These are phyloP conservation scores for Penicillium janthinellum DNA, from an alignment of 2,329 filamentous ascomycete species.

Conservation along the genomic window DNA sequence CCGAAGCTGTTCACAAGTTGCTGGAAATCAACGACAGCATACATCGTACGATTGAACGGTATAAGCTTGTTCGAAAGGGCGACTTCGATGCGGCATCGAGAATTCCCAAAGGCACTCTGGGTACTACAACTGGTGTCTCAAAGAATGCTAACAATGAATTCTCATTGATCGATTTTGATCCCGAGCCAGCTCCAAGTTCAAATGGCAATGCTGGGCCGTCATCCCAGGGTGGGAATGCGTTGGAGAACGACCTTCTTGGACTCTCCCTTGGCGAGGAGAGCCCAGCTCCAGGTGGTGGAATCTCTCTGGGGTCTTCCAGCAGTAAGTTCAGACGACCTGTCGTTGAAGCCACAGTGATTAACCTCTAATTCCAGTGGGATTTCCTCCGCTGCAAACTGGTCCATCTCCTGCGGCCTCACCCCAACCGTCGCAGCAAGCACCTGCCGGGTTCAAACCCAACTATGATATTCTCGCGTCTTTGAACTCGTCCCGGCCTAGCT, in stretches of 20 bases:
- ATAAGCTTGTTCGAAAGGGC: constrained; percentile 94
- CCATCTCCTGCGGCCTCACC: constrained; percentile 25
- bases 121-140: constrained; percentile 65
- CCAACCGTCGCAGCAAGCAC: constrained; percentile 44
- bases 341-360: neutral
- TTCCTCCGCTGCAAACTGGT: constrained; percentile 40
- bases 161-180: constrained; percentile 87
- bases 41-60: constrained; percentile 91
- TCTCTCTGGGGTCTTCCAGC: constrained; percentile 70
- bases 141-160: constrained; percentile 75
- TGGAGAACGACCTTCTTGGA: constrained; percentile 90
- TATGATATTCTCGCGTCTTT: constrained; percentile 61
- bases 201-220: constrained; percentile 45
- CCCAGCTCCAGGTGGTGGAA: constrained; percentile 76
- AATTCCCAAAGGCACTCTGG: constrained; percentile 78
- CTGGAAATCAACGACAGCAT: constrained; percentile 99
- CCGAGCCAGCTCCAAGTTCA: constrained; percentile 52
- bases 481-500: constrained; percentile 49
- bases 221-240: constrained; percentile 60
- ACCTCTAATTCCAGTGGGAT: constrained; percentile 26
- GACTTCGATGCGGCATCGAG: constrained; percentile 81
- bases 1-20: constrained; percentile 91
- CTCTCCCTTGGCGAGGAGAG: constrained; percentile 74
- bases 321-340: constrained; percentile 47
- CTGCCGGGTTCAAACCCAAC: constrained; percentile 54